Evolutionary conservation across 371 early-diverging fungal species (phyloP), one percentile per base, ranked within the genome.

Genomic region (Encephalitozoon hellem): DNA sequence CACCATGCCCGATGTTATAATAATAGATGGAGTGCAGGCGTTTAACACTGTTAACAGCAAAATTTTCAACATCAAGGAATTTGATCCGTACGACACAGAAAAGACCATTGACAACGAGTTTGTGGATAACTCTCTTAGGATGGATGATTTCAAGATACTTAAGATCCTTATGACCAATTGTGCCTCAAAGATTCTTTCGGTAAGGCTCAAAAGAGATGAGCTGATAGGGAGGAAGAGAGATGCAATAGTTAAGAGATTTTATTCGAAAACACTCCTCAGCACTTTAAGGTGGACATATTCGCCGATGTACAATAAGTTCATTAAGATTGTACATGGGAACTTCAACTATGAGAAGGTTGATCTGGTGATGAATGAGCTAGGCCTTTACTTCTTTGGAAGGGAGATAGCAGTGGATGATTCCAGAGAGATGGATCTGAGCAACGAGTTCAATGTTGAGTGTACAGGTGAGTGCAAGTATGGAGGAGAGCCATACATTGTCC

Each of bases 21-120:
- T 81, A 38, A 64, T 81, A 6, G 82, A 81, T 38, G 82, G 82
- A 38, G 51, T 81, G 9, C 75, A 70, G 47, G 65, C 79, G 12
- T 67, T 75, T 59, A 78, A 78, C 54, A 42, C 59, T 2, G 39
- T 81, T n/a, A 70, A 69, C 45, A 45, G 70, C 15, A 63, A 54
- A 54, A 41, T 72, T 6, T 78, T 81, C 67, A 66, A 81, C 69
- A 26, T 67, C 34, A 15, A 25, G 32, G 51, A 72, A 32, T 76
- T 73, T 52, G 73, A 78, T 69, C 41, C 64, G 15, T 32, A 21
- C 1, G 59, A 81, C 34, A 49, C 47, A 4, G 21, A 39, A 23
- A 67, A 81, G 54, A 34, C 64, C n/a, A 78, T 67, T 32, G 23
- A 21, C 55, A 34, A 55, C 11, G 45, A 63, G 34, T 80, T 51